phyloP scores from a whole-genome alignment of 2,329 filamentous ascomycete genomes.

The Stenocarpella maydis region DNA sequence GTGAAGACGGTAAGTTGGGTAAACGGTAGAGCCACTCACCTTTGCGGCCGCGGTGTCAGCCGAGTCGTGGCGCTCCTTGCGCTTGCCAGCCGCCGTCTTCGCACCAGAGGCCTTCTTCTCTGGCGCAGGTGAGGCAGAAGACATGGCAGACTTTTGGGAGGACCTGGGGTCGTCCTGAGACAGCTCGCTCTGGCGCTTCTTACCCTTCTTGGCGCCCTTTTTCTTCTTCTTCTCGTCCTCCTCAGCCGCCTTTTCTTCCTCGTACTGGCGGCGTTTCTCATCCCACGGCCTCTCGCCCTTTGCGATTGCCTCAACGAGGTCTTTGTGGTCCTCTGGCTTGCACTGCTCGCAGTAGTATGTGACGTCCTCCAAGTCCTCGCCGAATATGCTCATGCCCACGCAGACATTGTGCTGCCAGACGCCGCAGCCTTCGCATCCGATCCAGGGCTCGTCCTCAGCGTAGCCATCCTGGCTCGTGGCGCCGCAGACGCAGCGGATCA shows the following conservation, averaged over 20 bases:
- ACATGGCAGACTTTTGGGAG: constrained; percentile 49
- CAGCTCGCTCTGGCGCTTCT: constrained; percentile 71
- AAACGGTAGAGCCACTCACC: constrained; percentile 46
- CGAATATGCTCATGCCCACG: constrained; percentile 82
- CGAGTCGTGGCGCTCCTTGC: constrained; percentile 66
- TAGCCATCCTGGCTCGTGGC: constrained; percentile 86
- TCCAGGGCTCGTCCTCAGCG: constrained; percentile 84
- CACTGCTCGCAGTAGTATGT: constrained; percentile 92
- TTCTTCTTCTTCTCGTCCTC: constrained; percentile 65
- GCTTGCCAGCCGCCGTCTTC: constrained; percentile 56
- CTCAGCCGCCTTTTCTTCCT: constrained; percentile 69
- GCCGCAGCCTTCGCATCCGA: constrained; percentile 90
- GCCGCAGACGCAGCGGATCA: constrained; percentile 94
- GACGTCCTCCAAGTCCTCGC: constrained; percentile 79
- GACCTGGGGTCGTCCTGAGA: constrained; percentile 55
- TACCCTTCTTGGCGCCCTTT: constrained; percentile 68
- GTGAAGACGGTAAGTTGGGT: too few species aligned
- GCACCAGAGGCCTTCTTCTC: constrained; percentile 52
- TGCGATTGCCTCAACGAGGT: constrained; percentile 79
- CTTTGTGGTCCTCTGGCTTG: constrained; percentile 81
- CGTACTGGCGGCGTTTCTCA: constrained; percentile 67
- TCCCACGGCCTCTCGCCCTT: constrained; percentile 90
- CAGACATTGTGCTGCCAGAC: constrained; percentile 99
- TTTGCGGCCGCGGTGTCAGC: constrained; percentile 58
- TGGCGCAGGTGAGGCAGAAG: constrained; percentile 47